These are phyloP conservation scores for Penicillium pancosmium DNA, from an alignment of 495 filamentous ascomycete genomes.

Conservation along the genomic window DNA sequence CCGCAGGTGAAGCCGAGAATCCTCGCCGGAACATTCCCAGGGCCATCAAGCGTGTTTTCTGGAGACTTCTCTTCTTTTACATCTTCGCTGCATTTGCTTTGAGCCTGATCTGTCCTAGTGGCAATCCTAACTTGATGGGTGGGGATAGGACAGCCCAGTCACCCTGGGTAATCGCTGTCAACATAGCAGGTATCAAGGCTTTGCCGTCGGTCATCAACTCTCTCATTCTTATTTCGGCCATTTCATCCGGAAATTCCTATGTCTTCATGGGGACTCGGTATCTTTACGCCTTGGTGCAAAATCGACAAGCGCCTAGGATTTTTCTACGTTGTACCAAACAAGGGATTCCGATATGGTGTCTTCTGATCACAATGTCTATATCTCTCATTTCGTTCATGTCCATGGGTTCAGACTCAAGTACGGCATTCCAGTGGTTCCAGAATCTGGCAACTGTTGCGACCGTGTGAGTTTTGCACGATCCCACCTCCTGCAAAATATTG, in stretches of 20 bases:
- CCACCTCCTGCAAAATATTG: background rate
- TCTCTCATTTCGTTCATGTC: background rate
- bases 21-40: constrained; percentile 69
- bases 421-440: constrained; percentile 3
- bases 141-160: constrained; percentile 42
- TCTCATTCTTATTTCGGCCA: constrained; percentile 67
- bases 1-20: constrained; percentile 64
- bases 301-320: constrained; percentile 67
- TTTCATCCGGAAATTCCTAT: constrained; percentile 66
- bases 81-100: constrained; percentile 43
- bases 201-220: constrained; percentile 55
- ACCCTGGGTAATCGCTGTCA: constrained; percentile 57
- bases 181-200: constrained; percentile 43
- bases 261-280: constrained; percentile 73
- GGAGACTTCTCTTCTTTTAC: constrained; percentile 74
- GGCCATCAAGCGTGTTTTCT: constrained; percentile 73
- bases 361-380: background rate
- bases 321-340: constrained; percentile 63
- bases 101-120: constrained; percentile 50
- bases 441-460: background rate
- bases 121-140: constrained; percentile 46
- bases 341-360: constrained; percentile 58
- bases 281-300: constrained; percentile 69
- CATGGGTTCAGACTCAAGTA: background rate
- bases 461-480: background rate